A percentile compares a stretch with the other conserved stretches of the same genome.
Evolutionary conservation across 2,329 filamentous ascomycete genomes (phyloP).

Genomic region (Aspergillus quadricinctus): DNA sequence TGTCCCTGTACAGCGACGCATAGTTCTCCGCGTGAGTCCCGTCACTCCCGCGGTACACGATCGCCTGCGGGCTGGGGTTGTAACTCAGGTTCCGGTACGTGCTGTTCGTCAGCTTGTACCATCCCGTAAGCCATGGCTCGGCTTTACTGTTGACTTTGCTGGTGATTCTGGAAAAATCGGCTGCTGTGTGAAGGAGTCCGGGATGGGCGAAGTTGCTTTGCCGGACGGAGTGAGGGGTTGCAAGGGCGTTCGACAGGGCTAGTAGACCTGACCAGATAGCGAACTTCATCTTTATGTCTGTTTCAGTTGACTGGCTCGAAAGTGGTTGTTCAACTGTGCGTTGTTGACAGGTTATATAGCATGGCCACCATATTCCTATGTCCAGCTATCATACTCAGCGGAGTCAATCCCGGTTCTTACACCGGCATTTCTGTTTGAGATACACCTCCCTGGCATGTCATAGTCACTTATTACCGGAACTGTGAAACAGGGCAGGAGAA

Average conservation of each 20-base stretch:
- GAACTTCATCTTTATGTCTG: not conserved
- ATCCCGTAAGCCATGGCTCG: conserved; percentile 35
- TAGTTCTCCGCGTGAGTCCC: conserved; percentile 31
- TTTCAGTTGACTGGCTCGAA: not conserved
- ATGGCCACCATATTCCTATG: not conserved
- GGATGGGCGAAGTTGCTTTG: conserved; percentile 26
- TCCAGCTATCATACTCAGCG: not conserved
- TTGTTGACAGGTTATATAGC: not conserved
- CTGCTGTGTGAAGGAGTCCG: conserved; percentile 33
- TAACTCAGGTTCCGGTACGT: conserved; percentile 29
- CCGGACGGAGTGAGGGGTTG: not conserved
- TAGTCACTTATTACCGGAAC: not conserved
- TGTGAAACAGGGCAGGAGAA: not conserved
- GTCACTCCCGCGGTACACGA: conserved; percentile 34
- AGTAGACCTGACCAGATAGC: not conserved
- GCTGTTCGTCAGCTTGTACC: conserved; percentile 27
- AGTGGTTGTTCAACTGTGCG: not conserved
- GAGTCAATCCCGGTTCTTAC: not conserved
- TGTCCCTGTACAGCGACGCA: conserved; percentile 28
- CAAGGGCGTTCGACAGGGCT: not conserved
- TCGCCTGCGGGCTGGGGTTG: conserved; percentile 22
- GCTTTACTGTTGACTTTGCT: conserved; percentile 28
- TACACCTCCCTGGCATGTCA: not conserved
- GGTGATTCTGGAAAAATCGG: conserved; percentile 40
- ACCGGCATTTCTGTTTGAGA: not conserved